phyloP scores from a whole-genome alignment of 495 filamentous ascomycete genomes.

The Aspergillus hancockii region DNA sequence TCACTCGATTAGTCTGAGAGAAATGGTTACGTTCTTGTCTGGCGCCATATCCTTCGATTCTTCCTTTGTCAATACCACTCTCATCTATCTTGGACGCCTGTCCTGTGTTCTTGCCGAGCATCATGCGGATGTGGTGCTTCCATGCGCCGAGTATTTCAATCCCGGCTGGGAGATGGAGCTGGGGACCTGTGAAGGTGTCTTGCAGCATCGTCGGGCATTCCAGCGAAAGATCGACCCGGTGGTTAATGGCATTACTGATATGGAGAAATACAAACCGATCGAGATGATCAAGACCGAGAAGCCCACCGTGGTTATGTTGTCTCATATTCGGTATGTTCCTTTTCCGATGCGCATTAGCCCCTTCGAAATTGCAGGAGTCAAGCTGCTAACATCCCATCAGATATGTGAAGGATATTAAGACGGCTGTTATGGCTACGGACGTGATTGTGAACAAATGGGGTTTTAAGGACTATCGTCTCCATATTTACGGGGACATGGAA shows the following conservation, averaged over 20 bases:
- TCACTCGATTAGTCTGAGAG: slow-evolving; percentile 66
- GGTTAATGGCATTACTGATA: slow-evolving; percentile 69
- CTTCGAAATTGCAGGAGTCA: background rate
- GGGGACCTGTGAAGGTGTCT: slow-evolving; percentile 56
- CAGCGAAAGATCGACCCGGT: slow-evolving; percentile 65
- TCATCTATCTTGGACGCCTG: slow-evolving; percentile 58
- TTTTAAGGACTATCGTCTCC: slow-evolving; percentile 61
- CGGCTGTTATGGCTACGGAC: slow-evolving; percentile 61
- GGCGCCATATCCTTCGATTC: slow-evolving; percentile 61
- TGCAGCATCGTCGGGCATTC: slow-evolving; percentile 61
- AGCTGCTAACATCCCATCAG: background rate
- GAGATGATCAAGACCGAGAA: slow-evolving; percentile 55
- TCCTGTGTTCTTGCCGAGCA: slow-evolving; percentile 59
- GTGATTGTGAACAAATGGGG: slow-evolving; percentile 68
- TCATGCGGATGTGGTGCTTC: slow-evolving; percentile 66
- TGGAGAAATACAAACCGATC: slow-evolving; percentile 62
- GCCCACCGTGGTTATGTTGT: slow-evolving; percentile 66
- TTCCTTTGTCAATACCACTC: slow-evolving; percentile 55
- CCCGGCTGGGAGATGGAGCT: slow-evolving; percentile 69
- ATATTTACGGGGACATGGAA: slow-evolving; percentile 64
- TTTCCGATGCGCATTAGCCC: slow-evolving; percentile 42
- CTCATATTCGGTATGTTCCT: slow-evolving; percentile 61
- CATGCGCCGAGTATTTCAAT: slow-evolving; percentile 68
- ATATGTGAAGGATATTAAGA: slow-evolving; percentile 63
- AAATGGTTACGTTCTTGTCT: slow-evolving; percentile 60